These are phyloP conservation scores for Leucaena leucocephala DNA, from an alignment of 306 rosid species.

Conservation along the genomic window DNA sequence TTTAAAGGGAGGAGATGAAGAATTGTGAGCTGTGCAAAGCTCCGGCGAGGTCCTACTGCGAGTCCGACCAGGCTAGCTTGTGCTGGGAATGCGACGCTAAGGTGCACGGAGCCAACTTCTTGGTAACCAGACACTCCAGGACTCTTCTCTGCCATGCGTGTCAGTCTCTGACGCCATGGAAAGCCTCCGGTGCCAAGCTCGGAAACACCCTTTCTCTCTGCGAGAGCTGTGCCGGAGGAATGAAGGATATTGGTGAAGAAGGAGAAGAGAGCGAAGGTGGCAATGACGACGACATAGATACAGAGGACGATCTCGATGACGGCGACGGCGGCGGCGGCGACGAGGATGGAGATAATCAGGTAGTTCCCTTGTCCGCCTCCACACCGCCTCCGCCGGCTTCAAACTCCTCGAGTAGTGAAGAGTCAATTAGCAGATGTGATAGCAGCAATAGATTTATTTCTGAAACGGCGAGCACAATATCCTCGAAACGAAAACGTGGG, in stretches of 20 bases:
- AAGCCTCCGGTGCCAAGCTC: slow-evolving; percentile 68
- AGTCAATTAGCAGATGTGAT: slow-evolving; percentile 38
- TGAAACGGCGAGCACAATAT: slow-evolving; percentile 6
- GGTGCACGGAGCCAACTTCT: slow-evolving; percentile 78
- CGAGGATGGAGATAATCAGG: slow-evolving; percentile 69
- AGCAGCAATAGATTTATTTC: slow-evolving; percentile 39
- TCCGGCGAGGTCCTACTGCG: slow-evolving; percentile 66
- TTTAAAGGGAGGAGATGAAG: slow-evolving; percentile 46
- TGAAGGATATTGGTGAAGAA: slow-evolving; percentile 21
- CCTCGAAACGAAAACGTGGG: slow-evolving; percentile 58
- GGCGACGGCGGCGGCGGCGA: slow-evolving; percentile 14
- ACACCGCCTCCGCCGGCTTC: slow-evolving; percentile 58
- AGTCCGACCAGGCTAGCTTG: slow-evolving; percentile 72
- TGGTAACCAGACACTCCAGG: slow-evolving; percentile 69
- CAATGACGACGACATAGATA: slow-evolving; percentile 51
- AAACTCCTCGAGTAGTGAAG: slow-evolving; percentile 62
- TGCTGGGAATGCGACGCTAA: slow-evolving; percentile 84
- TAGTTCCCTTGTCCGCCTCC: slow-evolving; percentile 58
- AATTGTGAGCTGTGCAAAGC: slow-evolving; percentile 70
- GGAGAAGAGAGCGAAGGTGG: slow-evolving; percentile 48
- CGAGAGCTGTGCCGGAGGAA: slow-evolving; percentile 51
- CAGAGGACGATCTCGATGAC: slow-evolving; percentile 32
- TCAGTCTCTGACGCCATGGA: slow-evolving; percentile 76
- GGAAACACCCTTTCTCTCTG: slow-evolving; percentile 67
- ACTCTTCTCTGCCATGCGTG: slow-evolving; percentile 72